These are phyloP conservation scores for Akanthomyces dipterigenus DNA, from an alignment of 2,329 filamentous ascomycete genomes.

Conservation along the genomic window DNA sequence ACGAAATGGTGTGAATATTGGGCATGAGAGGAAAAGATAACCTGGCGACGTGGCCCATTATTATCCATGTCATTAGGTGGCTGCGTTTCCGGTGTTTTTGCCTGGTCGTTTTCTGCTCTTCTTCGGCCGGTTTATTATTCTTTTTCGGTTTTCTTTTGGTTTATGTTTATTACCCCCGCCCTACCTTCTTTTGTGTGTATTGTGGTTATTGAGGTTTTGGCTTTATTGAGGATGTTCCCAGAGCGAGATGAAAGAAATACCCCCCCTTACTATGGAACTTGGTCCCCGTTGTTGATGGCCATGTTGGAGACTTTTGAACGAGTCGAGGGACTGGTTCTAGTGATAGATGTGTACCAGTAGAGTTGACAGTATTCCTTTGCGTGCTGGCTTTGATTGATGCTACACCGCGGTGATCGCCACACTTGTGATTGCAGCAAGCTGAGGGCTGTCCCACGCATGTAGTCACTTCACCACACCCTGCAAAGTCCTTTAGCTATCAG, in stretches of 20 bases:
- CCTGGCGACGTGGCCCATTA: neutral
- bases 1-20: neutral
- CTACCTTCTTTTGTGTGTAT: slow-evolving; percentile 11
- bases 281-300: neutral
- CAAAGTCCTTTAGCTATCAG: too few relatives aligned
- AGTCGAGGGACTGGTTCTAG: neutral
- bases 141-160: slow-evolving; percentile 9
- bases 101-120: neutral
- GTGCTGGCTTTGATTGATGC: too few relatives aligned
- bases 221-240: slow-evolving; percentile 10
- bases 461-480: too few relatives aligned
- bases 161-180: slow-evolving; percentile 11
- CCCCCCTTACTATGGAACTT: slow-evolving; percentile 1
- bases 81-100: slow-evolving; percentile 10
- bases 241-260: slow-evolving; percentile 12
- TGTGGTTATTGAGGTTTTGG: slow-evolving; percentile 3
- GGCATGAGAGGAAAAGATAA: neutral
- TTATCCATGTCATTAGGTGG: slow-evolving; percentile 12
- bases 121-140: slow-evolving; percentile 5
- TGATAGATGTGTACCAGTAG: neutral
- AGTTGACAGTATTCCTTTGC: neutral
- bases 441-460: too few relatives aligned
- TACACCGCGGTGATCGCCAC: too few relatives aligned
- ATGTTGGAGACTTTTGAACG: neutral
- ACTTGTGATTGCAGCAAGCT: too few relatives aligned